Conservation (phyloP, 495 filamentous ascomycete genomes). For the Daldinia concentrica region DNA sequence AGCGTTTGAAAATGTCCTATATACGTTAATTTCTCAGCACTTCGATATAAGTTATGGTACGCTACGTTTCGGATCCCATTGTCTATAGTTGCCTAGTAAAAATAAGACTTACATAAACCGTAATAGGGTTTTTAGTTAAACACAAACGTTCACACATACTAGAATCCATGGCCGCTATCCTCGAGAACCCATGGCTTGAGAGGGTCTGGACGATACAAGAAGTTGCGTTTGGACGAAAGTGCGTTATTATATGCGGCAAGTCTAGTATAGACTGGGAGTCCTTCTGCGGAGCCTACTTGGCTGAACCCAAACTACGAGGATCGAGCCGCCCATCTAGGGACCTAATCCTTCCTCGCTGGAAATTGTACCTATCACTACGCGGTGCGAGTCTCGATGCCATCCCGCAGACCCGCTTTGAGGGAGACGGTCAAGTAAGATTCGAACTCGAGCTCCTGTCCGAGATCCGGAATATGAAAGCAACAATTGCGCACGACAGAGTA, state of each 20-base stretch:
- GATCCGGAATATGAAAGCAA: neutral
- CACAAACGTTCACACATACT: neutral
- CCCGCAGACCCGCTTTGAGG: neutral
- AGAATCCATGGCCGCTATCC: neutral
- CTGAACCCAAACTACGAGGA: neutral
- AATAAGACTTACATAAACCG: neutral
- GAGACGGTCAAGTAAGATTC: neutral
- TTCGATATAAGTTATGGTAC: neutral
- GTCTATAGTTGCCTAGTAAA: neutral
- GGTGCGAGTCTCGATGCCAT: neutral
- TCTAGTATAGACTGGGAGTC: neutral
- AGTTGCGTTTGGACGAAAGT: neutral
- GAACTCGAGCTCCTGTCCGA: neutral
- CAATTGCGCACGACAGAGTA: neutral
- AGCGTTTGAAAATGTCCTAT: neutral
- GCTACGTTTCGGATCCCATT: neutral
- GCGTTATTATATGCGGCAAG: neutral
- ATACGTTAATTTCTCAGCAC: neutral
- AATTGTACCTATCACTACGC: neutral
- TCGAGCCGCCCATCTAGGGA: neutral
- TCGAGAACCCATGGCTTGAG: neutral
- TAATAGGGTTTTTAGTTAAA: neutral
- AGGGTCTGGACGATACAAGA: slow-evolving; percentile 1
- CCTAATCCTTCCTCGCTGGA: neutral
- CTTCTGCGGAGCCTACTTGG: neutral